Base-by-base conservation (phyloP, 345 rosid genomes). In the Heritiera littoralis region DNA sequence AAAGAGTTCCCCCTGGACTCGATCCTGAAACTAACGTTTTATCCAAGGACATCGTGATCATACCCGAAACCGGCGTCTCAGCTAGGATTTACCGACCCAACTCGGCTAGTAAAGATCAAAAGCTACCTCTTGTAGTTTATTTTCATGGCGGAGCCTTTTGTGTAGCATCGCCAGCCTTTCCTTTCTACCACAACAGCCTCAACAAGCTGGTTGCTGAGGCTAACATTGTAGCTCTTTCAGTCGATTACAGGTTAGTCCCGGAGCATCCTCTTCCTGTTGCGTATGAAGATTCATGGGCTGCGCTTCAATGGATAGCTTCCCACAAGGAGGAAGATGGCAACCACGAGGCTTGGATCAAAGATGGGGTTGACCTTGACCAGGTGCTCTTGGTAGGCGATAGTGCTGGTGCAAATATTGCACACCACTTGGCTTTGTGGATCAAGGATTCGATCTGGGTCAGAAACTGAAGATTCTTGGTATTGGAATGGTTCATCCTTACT, bases 81-180 rank as follows among this genome's bases (percentile, higher is more conserved):
- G 97, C 92, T 61, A 81, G 97, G 64, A 77, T 94, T 66, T 94
- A 93, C 85, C 82, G 84, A 43, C 95, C 97, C 28, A 77, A 75
- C 15, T 72, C 79, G 23, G 18, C 67, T 68, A 77, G 77, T 54
- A 4, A 75, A 0, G 49, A 66, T 11, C 71, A 76, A 23, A 90
- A 86, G 58, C 86, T 93, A 71, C 97, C 98, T 3, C 87, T 95
- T 17, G 89, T 87, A 12, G 78, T 93, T 46, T 95, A 93, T 84
- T 86, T 87, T 48, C 98, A 95, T 14, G 98, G 98, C 0, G 98
- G 98, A 9, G 97, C 89, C n/a, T 95, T 95, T 80, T 80, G 83
- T 83, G 76, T 91, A 20, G 48, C 93, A 5, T 87, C 98, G 11
- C 20, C 89, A 0, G 87, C 90, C 1, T 86, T 84, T 56, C 92